A percentile compares a stretch with the other conserved stretches of the same genome.
Conservation (phyloP, 495 filamentous ascomycete genomes). For the Lasiosphaeria ovina region DNA sequence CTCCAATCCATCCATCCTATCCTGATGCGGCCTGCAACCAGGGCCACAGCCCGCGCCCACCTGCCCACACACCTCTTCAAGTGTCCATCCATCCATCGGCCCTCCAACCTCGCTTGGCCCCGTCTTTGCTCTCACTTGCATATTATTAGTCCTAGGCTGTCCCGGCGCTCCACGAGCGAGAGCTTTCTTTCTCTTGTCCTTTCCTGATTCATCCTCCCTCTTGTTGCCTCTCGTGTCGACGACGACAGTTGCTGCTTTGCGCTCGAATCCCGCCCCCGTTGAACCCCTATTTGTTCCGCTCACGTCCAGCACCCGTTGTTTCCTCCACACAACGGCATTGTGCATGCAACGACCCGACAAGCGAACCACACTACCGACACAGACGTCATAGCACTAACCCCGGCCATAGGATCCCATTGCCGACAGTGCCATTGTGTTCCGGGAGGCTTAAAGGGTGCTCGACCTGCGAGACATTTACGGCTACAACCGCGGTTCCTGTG, state of each 20-base stretch:
- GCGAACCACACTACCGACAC: conserved; percentile 14
- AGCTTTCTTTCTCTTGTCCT: conserved; percentile 4
- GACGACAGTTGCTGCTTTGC: too few relatives aligned
- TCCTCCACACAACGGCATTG: not conserved
- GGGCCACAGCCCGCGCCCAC: not conserved
- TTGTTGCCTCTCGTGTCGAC: not conserved
- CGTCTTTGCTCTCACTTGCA: conserved; percentile 4
- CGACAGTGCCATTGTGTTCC: not conserved
- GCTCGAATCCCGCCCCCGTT: too few relatives aligned
- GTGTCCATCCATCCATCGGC: not conserved
- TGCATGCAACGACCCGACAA: conserved; percentile 14
- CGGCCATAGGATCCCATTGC: not conserved
- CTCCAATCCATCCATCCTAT: not conserved
- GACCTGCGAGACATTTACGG: not conserved
- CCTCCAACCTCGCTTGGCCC: not conserved
- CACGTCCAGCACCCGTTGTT: not conserved
- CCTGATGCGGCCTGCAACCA: not conserved
- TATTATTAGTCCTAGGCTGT: conserved; percentile 16
- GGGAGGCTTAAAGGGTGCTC: not conserved
- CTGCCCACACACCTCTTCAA: not conserved
- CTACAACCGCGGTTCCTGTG: not conserved
- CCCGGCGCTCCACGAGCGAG: conserved; percentile 6
- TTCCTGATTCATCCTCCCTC: not conserved
- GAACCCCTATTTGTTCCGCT: not conserved
- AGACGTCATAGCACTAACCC: conserved; percentile 23